These are phyloP conservation scores for Microascus cirrosus DNA, from an alignment of 2,329 filamentous ascomycete species.

Conservation along the genomic window DNA sequence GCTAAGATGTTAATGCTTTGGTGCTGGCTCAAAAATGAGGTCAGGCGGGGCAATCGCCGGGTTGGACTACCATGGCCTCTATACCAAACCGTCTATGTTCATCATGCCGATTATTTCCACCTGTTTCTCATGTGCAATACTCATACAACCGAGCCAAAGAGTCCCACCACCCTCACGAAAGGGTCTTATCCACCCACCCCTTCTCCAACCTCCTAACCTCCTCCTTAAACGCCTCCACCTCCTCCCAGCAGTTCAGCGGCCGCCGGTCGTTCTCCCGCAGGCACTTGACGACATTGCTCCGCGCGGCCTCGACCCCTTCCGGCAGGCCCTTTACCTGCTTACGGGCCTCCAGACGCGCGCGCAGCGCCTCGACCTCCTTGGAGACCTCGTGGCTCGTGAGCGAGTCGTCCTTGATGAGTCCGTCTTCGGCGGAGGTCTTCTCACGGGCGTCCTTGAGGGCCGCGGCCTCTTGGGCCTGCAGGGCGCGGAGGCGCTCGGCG, in stretches of 20 bases:
- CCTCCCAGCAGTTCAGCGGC: slow-evolving; percentile 87
- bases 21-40: not conserved
- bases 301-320: slow-evolving; percentile 60
- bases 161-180: slow-evolving; percentile 26
- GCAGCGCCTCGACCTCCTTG: slow-evolving; percentile 48
- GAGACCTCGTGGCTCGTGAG: slow-evolving; percentile 34
- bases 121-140: not conserved
- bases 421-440: slow-evolving; percentile 48
- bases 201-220: slow-evolving; percentile 82
- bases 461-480: slow-evolving; percentile 59
- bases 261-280: slow-evolving; percentile 74
- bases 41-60: not conserved
- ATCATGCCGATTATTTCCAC: slow-evolving; percentile 1
- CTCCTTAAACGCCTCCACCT: slow-evolving; percentile 82
- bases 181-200: slow-evolving; percentile 76
- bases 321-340: slow-evolving; percentile 60
- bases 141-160: not conserved
- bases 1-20: too few species aligned
- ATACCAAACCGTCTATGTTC: slow-evolving; percentile 9
- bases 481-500: slow-evolving; percentile 69
- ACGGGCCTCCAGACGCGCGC: slow-evolving; percentile 46
- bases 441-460: slow-evolving; percentile 60
- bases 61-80: not conserved
- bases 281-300: slow-evolving; percentile 67
- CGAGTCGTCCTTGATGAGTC: slow-evolving; percentile 24